Percentiles rank a stretch among this genome's conserved stretches.
These are phyloP conservation scores for Leccinum broughii DNA, from an alignment of 768 basidiomycete species.

Conservation along the genomic window DNA sequence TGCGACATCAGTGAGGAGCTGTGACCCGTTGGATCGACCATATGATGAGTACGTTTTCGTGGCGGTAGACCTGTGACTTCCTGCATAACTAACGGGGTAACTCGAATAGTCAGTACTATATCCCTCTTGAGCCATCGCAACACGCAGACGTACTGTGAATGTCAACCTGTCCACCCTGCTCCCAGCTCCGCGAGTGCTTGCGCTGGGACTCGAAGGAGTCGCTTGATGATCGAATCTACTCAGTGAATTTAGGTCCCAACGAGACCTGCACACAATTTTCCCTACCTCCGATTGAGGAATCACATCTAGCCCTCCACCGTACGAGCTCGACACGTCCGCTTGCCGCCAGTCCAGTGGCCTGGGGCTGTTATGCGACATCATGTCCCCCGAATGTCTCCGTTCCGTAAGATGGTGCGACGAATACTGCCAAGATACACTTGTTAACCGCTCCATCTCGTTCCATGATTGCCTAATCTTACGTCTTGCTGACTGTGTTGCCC, in stretches of 20 bases:
- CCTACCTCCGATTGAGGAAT: conserved; percentile 38
- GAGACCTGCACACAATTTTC: conserved; percentile 13
- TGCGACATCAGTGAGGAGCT: conserved; percentile 54
- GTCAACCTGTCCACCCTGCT: conserved; percentile 44
- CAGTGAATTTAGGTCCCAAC: conserved; percentile 33
- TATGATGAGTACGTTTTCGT: conserved; percentile 66
- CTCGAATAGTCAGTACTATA: conserved; percentile 11
- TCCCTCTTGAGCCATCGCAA: conserved; percentile 12
- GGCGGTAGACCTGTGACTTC: conserved; percentile 53
- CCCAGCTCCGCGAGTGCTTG: conserved; percentile 67
- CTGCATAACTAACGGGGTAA: conserved; percentile 33
- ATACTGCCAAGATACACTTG: conserved; percentile 25
- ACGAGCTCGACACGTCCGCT: conserved; percentile 33
- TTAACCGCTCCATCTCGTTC: conserved; percentile 21
- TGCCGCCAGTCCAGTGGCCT: conserved; percentile 36
- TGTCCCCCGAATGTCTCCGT: conserved; percentile 33
- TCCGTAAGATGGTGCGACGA: conserved; percentile 36
- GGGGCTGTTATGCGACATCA: conserved; percentile 37
- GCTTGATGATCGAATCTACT: conserved; percentile 39
- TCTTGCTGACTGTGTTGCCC: conserved; percentile 33
- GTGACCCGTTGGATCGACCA: conserved; percentile 56
- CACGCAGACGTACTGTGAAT: conserved; percentile 26
- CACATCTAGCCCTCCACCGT: conserved; percentile 28
- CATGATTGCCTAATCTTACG: conserved; percentile 29
- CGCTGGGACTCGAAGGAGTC: conserved; percentile 43